Evolutionary conservation across 1,139 yeast genomes (phyloP), one percentile per base, ranked within the genome.

Genomic region (Suhomyces bribrorum): DNA sequence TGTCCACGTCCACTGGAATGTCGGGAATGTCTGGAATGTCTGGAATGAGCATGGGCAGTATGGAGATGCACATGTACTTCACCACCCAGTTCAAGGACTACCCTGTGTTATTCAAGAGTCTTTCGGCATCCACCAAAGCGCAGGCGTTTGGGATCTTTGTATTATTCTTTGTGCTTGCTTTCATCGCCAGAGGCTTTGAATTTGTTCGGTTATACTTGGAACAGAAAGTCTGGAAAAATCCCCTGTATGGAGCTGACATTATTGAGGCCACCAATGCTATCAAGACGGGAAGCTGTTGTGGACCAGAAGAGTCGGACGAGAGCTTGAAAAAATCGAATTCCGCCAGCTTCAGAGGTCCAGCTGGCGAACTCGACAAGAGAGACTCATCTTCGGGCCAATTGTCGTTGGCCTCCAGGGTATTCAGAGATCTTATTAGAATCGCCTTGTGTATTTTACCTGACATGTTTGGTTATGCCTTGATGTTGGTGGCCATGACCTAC

Each of bases 401-500:
- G 29, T 46, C 62, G 2, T 27, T 50, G 18, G 63, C 61, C 4
- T 50, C 62, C 11, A 46, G 46, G 1, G 57, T 78, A 32, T 63
- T 69, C 27, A 56, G 85, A 55, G 86, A 84, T 57, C 40, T 69
- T 7, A 67, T 82, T 11, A 66, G 90, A 49, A 59, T 82, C 16
- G 37, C 71, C 0, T 52, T 84, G 31, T 73, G 81, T 14, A 79
- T 85, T 43, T 56, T 79, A 17, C 77, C 86, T 4, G 85, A 85
- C 23, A 66, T 83, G 68, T 57, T 85, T 34, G 81, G 84, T 7
- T 84, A 81, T 55, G 80, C 81, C 28, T 62, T 85, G 50, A 85
- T 85, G 94, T 73, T 85, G 65, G 89, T 81, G 11, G 85, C 84
- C 8, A 85, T 85, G 94, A 69, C 85, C 24, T 83, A 68, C 55